These are phyloP conservation scores for Elsinoe batatas DNA, from an alignment of 2,329 filamentous ascomycete species.

Conservation along the genomic window DNA sequence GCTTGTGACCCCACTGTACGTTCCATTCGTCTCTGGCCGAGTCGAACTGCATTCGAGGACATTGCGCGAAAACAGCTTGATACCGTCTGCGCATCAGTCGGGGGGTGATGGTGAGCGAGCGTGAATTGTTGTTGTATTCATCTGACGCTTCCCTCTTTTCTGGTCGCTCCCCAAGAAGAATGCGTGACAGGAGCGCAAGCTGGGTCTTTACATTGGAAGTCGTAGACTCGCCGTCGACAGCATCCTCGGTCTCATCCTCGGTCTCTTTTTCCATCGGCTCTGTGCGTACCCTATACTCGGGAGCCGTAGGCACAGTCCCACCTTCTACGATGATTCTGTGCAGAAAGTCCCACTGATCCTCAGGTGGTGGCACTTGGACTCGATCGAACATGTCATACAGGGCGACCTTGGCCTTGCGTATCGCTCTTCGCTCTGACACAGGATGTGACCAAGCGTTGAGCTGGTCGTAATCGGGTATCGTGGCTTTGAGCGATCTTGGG, in stretches of 20 bases:
- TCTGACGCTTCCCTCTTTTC: no score
- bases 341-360: constrained; percentile 35
- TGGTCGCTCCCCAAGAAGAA: no score
- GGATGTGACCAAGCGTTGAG: constrained; percentile 38
- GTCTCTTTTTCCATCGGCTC: not conserved
- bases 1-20: constrained; percentile 26
- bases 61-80: constrained; percentile 31
- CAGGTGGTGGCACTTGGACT: constrained; percentile 36
- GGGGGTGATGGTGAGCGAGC: constrained; percentile 23
- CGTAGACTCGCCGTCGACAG: no score
- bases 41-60: constrained; percentile 35
- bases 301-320: not conserved
- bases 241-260: no score
- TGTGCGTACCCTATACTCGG: not conserved
- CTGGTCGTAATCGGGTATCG: constrained; percentile 29
- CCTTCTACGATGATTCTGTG: constrained; percentile 31
- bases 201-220: no score
- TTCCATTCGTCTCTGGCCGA: constrained; percentile 23
- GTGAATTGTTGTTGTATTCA: not conserved
- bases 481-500: constrained; percentile 15
- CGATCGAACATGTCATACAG: constrained; percentile 34
- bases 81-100: constrained; percentile 40
- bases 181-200: no score
- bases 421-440: constrained; percentile 36
- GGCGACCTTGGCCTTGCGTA: constrained; percentile 35